Conservation (phyloP, 352 stramenopile species). For the Pythium folliculosum region DNA sequence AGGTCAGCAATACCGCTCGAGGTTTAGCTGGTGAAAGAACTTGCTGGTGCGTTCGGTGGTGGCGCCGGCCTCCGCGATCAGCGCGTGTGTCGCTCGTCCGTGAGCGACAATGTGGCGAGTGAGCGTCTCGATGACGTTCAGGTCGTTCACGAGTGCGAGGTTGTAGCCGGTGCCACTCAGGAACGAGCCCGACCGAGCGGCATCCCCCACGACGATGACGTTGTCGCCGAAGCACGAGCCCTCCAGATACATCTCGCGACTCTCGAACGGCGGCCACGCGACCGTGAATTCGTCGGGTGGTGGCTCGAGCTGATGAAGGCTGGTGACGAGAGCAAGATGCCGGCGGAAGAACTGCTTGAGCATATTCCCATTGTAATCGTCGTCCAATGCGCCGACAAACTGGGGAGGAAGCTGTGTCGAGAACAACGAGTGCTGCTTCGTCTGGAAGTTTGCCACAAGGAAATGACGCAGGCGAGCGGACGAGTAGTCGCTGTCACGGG, state of each 20-base stretch:
- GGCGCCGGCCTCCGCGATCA: conserved; percentile 9
- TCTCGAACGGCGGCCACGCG: conserved; percentile 30
- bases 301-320: conserved; percentile 19
- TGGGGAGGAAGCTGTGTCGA: conserved; percentile 28
- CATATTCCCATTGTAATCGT: conserved; percentile 23
- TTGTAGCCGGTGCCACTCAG: conserved; percentile 36
- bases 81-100: conserved; percentile 3
- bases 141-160: conserved; percentile 28
- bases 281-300: conserved; percentile 20
- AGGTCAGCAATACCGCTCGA: conserved; percentile 23
- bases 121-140: conserved; percentile 25
- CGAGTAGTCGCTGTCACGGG: conserved; percentile 22
- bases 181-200: conserved; percentile 30
- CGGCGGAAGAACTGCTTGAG: conserved; percentile 24
- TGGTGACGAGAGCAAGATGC: conserved; percentile 19
- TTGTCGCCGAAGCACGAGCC: conserved; percentile 25
- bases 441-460: conserved; percentile 28
- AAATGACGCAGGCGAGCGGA: conserved; percentile 25
- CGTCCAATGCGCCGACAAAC: conserved; percentile 31
- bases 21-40: conserved; percentile 32
- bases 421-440: conserved; percentile 24
- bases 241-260: conserved; percentile 30
- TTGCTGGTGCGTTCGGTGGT: conserved; percentile 26
- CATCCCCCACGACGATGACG: conserved; percentile 30
- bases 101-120: not conserved